Percentiles rank a stretch among this genome's conserved stretches.
Conservation (phyloP, 352 stramenopile species). For the Blastocystis sp. region DNA sequence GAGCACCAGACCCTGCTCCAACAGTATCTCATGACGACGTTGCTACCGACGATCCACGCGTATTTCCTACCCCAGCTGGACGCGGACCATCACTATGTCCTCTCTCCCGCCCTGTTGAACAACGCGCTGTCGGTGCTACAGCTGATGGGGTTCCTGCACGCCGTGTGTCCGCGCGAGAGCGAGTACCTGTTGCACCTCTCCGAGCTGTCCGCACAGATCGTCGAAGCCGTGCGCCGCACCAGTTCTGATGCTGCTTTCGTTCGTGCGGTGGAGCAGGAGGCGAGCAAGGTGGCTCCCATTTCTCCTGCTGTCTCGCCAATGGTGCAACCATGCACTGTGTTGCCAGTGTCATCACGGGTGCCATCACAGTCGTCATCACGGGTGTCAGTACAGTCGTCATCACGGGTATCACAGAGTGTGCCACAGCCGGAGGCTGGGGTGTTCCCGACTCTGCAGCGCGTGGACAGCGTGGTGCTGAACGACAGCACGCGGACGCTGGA, state of each 20-base stretch:
- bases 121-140: conserved; percentile 47
- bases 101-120: background rate
- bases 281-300: background rate
- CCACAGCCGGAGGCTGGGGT: background rate
- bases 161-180: conserved; percentile 12
- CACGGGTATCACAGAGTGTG: background rate
- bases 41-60: conserved; percentile 26
- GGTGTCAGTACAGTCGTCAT: too few relatives aligned
- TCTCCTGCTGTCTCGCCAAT: background rate
- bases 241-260: background rate
- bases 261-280: background rate
- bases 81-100: conserved; percentile 6
- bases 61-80: conserved; percentile 43
- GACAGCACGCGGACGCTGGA: background rate
- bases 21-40: conserved; percentile 44
- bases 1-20: conserved; percentile 20
- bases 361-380: too few relatives aligned
- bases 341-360: too few relatives aligned
- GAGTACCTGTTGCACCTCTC: conserved; percentile 39
- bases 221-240: background rate
- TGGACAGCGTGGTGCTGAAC: conserved; percentile 18
- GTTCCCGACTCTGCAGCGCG: background rate
- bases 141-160: background rate
- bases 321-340: background rate
- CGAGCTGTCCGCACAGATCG: conserved; percentile 23